phyloP scores from a whole-genome alignment of 345 rosid species.

The Viola odorata region DNA sequence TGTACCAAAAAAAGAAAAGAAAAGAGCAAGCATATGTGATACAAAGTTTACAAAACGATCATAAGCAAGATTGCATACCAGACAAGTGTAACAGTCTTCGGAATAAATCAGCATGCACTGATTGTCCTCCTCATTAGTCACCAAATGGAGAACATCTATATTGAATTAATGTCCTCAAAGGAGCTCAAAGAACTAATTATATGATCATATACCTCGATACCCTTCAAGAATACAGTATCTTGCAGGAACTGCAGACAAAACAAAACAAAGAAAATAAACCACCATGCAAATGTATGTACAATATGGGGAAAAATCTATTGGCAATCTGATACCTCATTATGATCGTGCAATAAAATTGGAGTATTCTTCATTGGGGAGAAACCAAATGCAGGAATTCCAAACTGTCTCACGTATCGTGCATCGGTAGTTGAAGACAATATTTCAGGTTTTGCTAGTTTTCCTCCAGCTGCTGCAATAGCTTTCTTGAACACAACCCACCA shows the following conservation, averaged over 20 bases:
- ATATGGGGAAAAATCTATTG: neutral
- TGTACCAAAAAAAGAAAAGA: too few relatives aligned
- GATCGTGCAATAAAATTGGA: conserved; percentile 81
- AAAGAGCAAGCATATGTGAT: too few relatives aligned
- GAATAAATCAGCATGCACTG: neutral
- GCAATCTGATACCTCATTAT: conserved; percentile 61
- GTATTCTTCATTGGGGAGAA: conserved; percentile 87
- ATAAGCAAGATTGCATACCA: conserved; percentile 4
- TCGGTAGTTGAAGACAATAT: conserved; percentile 88
- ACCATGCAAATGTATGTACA: neutral
- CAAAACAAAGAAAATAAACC: neutral
- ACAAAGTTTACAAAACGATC: neutral
- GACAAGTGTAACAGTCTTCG: conserved; percentile 1
- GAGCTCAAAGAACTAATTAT: conserved; percentile 61
- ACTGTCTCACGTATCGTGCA: conserved; percentile 51
- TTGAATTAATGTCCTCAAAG: conserved; percentile 36
- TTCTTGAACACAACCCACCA: conserved; percentile 83
- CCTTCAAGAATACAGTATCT: conserved; percentile 63
- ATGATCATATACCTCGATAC: conserved; percentile 75
- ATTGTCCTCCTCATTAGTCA: neutral
- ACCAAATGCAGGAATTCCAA: conserved; percentile 74
- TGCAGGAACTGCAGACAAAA: conserved; percentile 49
- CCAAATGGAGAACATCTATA: conserved; percentile 19
- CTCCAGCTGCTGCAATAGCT: conserved; percentile 68
- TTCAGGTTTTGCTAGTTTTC: conserved; percentile 75